phyloP scores from a whole-genome alignment of 2,329 filamentous ascomycete genomes.

The Aspergillus sp. region DNA sequence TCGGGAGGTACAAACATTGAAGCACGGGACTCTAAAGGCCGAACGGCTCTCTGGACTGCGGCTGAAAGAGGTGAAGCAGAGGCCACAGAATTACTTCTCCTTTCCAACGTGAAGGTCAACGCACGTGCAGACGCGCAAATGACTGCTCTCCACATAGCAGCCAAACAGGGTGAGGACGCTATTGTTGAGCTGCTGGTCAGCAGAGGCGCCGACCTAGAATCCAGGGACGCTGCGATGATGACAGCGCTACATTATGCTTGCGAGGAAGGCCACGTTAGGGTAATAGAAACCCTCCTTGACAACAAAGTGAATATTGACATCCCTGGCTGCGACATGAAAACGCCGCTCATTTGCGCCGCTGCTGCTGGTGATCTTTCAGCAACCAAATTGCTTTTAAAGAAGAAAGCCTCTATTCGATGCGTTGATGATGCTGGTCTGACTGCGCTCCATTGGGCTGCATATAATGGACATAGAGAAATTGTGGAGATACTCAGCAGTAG shows the following conservation, averaged over 20 bases:
- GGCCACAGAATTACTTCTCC: constrained; percentile 32
- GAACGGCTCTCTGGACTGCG: constrained; percentile 39
- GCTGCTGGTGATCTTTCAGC: constrained; percentile 28
- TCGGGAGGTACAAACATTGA: constrained; percentile 32
- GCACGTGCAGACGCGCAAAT: constrained; percentile 33
- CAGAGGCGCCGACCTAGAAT: constrained; percentile 36
- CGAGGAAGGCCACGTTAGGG: constrained; percentile 28
- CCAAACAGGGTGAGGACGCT: constrained; percentile 32
- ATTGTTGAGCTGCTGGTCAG: constrained; percentile 34
- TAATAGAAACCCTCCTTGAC: constrained; percentile 31
- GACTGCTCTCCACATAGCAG: constrained; percentile 37
- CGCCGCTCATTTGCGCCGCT: constrained; percentile 39
- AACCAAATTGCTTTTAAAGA: constrained; percentile 32
- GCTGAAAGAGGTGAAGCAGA: constrained; percentile 36
- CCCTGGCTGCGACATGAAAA: constrained; percentile 31
- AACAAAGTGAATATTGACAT: constrained; percentile 34
- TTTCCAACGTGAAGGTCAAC: constrained; percentile 34
- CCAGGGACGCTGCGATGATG: constrained; percentile 37
- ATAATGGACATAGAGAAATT: constrained; percentile 39
- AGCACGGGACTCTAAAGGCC: constrained; percentile 29
- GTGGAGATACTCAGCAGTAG: constrained; percentile 33
- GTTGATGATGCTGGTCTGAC: constrained; percentile 38
- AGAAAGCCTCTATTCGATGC: constrained; percentile 28
- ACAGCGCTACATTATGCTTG: constrained; percentile 38
- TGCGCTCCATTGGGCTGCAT: constrained; percentile 40